These are phyloP conservation scores for Trichoderma sp. DNA, from an alignment of 2,329 filamentous ascomycete genomes.

Conservation along the genomic window DNA sequence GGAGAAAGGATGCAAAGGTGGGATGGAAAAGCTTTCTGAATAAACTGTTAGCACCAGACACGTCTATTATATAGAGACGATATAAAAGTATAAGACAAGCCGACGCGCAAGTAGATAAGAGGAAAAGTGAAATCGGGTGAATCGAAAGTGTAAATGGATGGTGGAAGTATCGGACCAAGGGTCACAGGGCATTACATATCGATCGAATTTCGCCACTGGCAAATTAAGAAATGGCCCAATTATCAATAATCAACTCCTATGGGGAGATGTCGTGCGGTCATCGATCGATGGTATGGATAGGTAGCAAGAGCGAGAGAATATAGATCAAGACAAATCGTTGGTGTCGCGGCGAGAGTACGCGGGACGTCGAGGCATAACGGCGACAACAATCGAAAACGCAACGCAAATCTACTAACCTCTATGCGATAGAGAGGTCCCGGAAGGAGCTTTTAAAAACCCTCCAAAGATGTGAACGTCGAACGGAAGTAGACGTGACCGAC, in stretches of 20 bases:
- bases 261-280: neutral
- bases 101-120: neutral
- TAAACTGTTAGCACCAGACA: neutral
- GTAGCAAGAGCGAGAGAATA: neutral
- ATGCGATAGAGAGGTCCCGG: conserved; percentile 10
- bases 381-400: neutral
- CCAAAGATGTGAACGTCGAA: conserved; percentile 16
- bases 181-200: neutral
- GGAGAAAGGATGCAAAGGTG: conserved; percentile 1
- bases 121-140: neutral
- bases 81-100: neutral
- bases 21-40: conserved; percentile 8
- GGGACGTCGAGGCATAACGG: neutral
- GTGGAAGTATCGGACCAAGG: neutral
- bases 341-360: neutral
- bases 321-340: neutral
- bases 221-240: neutral
- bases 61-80: neutral
- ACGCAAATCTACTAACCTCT: conserved; percentile 20
- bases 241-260: neutral
- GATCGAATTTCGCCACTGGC: neutral
- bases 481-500: conserved; percentile 17
- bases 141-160: neutral
- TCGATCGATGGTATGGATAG: neutral
- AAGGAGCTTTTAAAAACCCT: conserved; percentile 9